Evolutionary conservation across 1,284 basidiomycete species (phyloP), one percentile per base, ranked within the genome.

Genomic region (Exobasidium cylindrosporum): DNA sequence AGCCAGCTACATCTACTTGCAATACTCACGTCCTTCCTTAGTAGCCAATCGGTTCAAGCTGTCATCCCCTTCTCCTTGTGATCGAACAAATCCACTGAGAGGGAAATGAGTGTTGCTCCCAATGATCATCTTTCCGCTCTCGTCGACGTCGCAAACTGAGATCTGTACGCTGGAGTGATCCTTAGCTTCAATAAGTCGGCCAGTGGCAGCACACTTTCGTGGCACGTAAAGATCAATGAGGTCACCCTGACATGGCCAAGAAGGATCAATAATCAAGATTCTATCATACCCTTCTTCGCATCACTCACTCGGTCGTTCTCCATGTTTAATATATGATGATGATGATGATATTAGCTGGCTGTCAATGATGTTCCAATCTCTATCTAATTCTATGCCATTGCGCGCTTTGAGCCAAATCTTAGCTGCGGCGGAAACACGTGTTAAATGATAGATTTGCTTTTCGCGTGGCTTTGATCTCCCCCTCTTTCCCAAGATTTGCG

Each of bases 161-260:
- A 99, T 89, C 83, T 99, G 95, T 79, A 98, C 92, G 52, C 94
- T 97, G 52, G 95, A 93, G 83, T 97, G 92, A 84, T 99, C 95
- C 86, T 98, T 97, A 80, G 95, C 91, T 76, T 91, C 95, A 83
- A 97, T 97, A 80, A 97, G 86, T 74, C 92, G 90, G 87, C 92
- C 92, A 89, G 80, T 73, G 67, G 77, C 79, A 29, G 78, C 78
- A 68, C 96, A 98, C 84, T 98, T 97, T 86, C 95, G 92, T 82
- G 95, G 95, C 82, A 98, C 93, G 86, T 98, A 98, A 83, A 98
- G 92, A 87, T 98, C 95, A 81, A 98, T 95, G 82, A 98, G 94
- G 82, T 92, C 86, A 85, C 95, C 94, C 91, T 97, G 74, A 64
- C n/a, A n/a, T n/a, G 23, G 45, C 54, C n/a, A 13, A 28, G 54